Percentiles rank a stretch among this genome's conserved stretches.
Conservation (phyloP, 2,329 filamentous ascomycete genomes). For the Cercospora sesami region DNA sequence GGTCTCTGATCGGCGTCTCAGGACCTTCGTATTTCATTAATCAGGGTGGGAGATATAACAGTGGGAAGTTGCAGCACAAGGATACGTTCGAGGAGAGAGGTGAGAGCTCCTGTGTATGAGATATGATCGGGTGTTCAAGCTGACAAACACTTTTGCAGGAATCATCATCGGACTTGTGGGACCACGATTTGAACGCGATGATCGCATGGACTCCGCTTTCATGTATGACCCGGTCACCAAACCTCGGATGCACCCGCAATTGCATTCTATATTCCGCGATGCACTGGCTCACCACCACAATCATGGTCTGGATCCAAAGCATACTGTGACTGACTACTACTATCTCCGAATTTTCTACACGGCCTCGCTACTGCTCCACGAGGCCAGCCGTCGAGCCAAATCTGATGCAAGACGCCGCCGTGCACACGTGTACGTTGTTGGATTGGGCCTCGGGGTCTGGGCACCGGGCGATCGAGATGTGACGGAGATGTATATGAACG, state of each 20-base stretch:
- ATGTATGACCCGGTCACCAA: constrained; percentile 25
- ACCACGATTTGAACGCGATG: constrained; percentile 36
- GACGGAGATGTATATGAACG: constrained; percentile 30
- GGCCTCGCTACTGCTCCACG: constrained; percentile 35
- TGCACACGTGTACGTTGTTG: constrained; percentile 37
- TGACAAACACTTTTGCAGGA: neutral
- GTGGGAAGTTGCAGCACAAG: constrained; percentile 8
- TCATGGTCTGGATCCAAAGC: neutral
- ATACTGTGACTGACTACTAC: neutral
- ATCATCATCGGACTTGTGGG: constrained; percentile 39
- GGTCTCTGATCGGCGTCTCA: constrained; percentile 36
- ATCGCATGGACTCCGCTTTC: constrained; percentile 35
- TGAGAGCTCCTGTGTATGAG: neutral
- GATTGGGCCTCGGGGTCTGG: constrained; percentile 41
- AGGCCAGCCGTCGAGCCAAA: constrained; percentile 31
- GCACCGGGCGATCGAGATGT: constrained; percentile 25
- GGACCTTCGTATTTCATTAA: constrained; percentile 38
- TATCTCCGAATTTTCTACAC: constrained; percentile 17
- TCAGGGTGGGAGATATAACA: constrained; percentile 33
- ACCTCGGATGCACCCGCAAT: constrained; percentile 23
- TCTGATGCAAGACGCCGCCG: constrained; percentile 20
- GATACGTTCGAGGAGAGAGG: constrained; percentile 31
- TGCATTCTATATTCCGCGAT: constrained; percentile 17
- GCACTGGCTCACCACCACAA: neutral
- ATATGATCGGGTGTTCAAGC: neutral